Evolutionary conservation across 805 yeast genomes (phyloP), one percentile per base, ranked within the genome.

Genomic region (Candida khao-thaluensis): DNA sequence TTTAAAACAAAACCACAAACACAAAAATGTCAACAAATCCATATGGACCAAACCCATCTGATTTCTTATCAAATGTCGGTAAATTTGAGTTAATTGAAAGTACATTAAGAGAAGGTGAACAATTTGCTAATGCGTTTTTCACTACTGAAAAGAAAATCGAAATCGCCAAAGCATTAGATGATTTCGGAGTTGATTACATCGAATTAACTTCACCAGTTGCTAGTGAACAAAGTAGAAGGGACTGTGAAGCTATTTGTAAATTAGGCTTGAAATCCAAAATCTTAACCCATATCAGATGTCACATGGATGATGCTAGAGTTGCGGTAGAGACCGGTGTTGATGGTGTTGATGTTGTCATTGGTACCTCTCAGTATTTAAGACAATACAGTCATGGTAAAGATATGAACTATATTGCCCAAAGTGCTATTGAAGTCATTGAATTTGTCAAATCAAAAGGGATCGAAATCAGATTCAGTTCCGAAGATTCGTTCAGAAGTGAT

Each of bases 281-380:
- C 49, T 77, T 91, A 52, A 91, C 99, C 35, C 98, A 91, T 65
- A 93, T 93, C 52, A 81, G 98, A 68, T 91, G 99, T 69, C 97
- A 91, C 70, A 91, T 91, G 97, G 98, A 91, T 66, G 99, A 93
- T 58, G 99, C 98, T 41, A 77, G 83, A 55, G 86, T 93, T 44
- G 99, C 99, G 5, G 99, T 91, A 34, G 93, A 87, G 59, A 91
- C 98, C 27, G 98, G 99, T 62, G 99, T 93, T 38, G 98, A 93
- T 62, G 99, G 98, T 69, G 98, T 91, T 47, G 97, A 93, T 70
- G 96, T 91, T 42, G 97, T 91, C 44, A 91, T 91, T 65, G 98
- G 98, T 49, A 91, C 98, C 16, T 90, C 97, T 22, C 95, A 85
- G 65, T 93, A 89, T 64, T 74, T 93, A 57, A 82, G 98, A 68